A percentile compares a stretch with the other conserved stretches of the same genome.
Conservation (phyloP, 331 rosid species). For the Rosa hybrid region DNA sequence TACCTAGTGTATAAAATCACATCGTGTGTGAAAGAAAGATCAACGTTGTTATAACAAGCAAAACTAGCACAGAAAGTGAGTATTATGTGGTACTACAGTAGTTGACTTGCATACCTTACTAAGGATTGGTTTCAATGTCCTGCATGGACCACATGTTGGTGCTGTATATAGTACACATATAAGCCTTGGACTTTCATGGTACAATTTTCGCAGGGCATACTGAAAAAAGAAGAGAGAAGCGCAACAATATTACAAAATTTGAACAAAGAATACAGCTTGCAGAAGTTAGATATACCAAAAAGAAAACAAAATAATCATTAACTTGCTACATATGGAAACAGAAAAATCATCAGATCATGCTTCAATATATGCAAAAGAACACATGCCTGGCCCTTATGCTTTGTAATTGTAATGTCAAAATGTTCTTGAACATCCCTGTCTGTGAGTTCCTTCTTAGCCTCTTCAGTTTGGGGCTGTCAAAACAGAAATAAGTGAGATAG, state of each 20-base stretch:
- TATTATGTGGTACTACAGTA: neutral
- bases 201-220: conserved; percentile 92
- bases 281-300: conserved; percentile 1
- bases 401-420: conserved; percentile 84
- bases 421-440: conserved; percentile 81
- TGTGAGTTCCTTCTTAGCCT: conserved; percentile 79
- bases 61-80: neutral
- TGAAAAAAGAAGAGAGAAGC: conserved; percentile 32
- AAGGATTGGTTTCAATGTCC: conserved; percentile 92
- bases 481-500: conserved; percentile 28
- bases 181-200: conserved; percentile 95
- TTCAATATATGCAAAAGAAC: conserved; percentile 18
- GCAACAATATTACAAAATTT: neutral
- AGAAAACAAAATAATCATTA: conserved; percentile 12
- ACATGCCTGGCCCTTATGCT: conserved; percentile 83
- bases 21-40: neutral
- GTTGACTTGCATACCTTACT: conserved; percentile 58
- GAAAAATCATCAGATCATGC: neutral
- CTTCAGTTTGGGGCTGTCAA: conserved; percentile 80
- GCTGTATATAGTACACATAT: conserved; percentile 81
- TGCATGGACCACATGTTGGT: conserved; percentile 93
- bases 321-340: neutral
- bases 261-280: neutral
- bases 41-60: neutral
- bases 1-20: neutral